These are phyloP conservation scores for Aspergillus sp. DNA, from an alignment of 2,329 filamentous ascomycete species.

Conservation along the genomic window DNA sequence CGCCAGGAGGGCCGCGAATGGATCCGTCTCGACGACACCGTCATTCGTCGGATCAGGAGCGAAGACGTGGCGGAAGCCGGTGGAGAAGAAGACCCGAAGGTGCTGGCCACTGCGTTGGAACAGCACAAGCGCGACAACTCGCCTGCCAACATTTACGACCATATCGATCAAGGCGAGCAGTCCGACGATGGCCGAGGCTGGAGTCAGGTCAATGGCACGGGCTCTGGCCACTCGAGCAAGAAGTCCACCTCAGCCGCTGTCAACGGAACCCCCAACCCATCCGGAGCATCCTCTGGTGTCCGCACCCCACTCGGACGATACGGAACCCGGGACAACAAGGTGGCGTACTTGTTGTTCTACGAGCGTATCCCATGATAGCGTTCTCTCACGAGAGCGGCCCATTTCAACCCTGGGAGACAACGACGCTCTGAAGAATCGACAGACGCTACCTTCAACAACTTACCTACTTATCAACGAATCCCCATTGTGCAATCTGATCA, in stretches of 20 bases:
- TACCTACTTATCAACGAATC: neutral
- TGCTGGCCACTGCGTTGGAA: constrained; percentile 65
- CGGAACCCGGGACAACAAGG: constrained; percentile 84
- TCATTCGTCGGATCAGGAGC: constrained; percentile 78
- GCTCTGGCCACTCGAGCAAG: constrained; percentile 52
- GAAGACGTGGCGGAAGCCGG: constrained; percentile 88
- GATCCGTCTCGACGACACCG: constrained; percentile 93
- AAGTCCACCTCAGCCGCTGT: constrained; percentile 68
- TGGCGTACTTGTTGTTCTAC: constrained; percentile 96
- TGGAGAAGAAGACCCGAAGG: constrained; percentile 73
- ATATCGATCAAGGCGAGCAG: constrained; percentile 65
- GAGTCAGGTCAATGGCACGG: constrained; percentile 76
- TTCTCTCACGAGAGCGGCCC: neutral
- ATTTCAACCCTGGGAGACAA: neutral
- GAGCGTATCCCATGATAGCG: constrained; percentile 60
- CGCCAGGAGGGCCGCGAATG: constrained; percentile 94
- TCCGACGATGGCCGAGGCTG: constrained; percentile 65
- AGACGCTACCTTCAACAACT: neutral
- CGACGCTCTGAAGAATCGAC: neutral
- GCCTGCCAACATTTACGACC: constrained; percentile 72
- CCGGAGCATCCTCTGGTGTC: constrained; percentile 56
- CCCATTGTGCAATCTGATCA: neutral
- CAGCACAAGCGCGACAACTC: constrained; percentile 57
- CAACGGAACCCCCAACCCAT: constrained; percentile 62
- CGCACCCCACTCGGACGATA: constrained; percentile 57